Percentiles rank a stretch among this genome's conserved stretches.
phyloP scores from a whole-genome alignment of 805 yeast species.

The Saccharomycopsis sp. region DNA sequence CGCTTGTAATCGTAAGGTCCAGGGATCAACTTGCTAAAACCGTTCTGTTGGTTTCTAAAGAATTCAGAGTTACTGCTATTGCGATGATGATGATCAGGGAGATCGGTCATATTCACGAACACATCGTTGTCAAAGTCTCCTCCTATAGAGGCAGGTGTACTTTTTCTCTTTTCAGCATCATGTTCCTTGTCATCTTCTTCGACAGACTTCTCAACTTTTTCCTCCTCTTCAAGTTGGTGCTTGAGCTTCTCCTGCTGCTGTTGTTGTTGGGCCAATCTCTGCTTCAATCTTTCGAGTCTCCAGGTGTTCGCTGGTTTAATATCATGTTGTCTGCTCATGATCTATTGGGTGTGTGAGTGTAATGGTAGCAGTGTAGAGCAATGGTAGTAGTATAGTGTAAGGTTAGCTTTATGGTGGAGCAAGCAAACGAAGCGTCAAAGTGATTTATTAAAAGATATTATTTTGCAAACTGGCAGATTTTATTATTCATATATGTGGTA shows the following conservation, averaged over 20 bases:
- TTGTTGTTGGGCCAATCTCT: slow-evolving; percentile 16
- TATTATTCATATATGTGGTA: background rate
- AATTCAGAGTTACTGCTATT: background rate
- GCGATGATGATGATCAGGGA: background rate
- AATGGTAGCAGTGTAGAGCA: background rate
- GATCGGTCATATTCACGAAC: background rate
- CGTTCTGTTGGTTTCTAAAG: background rate
- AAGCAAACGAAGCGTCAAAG: background rate
- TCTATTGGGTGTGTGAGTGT: background rate
- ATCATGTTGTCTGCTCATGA: slow-evolving; percentile 3
- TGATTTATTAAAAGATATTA: background rate
- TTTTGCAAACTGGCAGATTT: background rate
- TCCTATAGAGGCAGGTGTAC: background rate
- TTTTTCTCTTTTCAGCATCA: background rate
- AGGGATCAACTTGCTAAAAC: slow-evolving; percentile 1
- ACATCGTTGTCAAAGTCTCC: background rate
- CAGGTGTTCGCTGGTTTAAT: slow-evolving; percentile 21
- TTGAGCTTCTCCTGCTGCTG: slow-evolving; percentile 4
- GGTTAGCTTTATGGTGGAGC: background rate
- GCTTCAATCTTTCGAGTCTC: slow-evolving; percentile 20
- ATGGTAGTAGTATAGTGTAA: no score
- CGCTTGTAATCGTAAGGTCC: slow-evolving; percentile 1
- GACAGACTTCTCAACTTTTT: background rate
- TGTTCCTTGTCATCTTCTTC: background rate
- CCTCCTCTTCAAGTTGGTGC: background rate